phyloP scores from a whole-genome alignment of 1,139 yeast genomes.

The Geotrichum klebahnii region DNA sequence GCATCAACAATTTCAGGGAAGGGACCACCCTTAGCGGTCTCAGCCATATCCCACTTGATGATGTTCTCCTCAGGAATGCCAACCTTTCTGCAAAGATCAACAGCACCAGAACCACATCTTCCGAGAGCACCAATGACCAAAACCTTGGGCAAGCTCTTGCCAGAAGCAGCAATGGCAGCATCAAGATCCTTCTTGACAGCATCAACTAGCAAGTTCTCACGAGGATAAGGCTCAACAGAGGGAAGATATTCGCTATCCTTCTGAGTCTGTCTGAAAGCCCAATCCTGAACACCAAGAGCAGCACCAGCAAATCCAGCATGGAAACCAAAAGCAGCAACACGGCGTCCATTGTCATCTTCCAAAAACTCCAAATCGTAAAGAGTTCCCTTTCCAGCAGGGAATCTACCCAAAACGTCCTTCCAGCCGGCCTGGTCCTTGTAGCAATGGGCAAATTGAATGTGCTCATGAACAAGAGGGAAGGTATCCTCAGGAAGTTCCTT shows the following conservation, averaged over 20 bases:
- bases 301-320: conserved; percentile 99
- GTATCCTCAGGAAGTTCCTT: conserved; percentile 94
- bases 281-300: conserved; percentile 87
- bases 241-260: conserved; percentile 56
- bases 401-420: conserved; percentile 83
- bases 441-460: conserved; percentile 97
- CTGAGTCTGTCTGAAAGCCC: conserved; percentile 86
- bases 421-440: conserved; percentile 97
- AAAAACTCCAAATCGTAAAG: conserved; percentile 91
- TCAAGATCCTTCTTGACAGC: conserved; percentile 63
- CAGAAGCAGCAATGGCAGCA: conserved; percentile 55
- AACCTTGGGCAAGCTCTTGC: conserved; percentile 69
- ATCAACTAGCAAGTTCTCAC: conserved; percentile 65
- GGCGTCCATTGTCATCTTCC: conserved; percentile 90
- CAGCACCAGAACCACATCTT: conserved; percentile 98
- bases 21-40: conserved; percentile 96
- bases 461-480: conserved; percentile 92
- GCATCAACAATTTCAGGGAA: conserved; percentile 81
- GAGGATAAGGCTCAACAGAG: conserved; percentile 76
- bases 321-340: conserved; percentile 98
- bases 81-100: conserved; percentile 70
- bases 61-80: conserved; percentile 87
- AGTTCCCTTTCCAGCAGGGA: conserved; percentile 85
- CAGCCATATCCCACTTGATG: conserved; percentile 93
- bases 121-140: conserved; percentile 96